Conservation (phyloP, 1,139 yeast genomes). For the Hansenula sp. region DNA sequence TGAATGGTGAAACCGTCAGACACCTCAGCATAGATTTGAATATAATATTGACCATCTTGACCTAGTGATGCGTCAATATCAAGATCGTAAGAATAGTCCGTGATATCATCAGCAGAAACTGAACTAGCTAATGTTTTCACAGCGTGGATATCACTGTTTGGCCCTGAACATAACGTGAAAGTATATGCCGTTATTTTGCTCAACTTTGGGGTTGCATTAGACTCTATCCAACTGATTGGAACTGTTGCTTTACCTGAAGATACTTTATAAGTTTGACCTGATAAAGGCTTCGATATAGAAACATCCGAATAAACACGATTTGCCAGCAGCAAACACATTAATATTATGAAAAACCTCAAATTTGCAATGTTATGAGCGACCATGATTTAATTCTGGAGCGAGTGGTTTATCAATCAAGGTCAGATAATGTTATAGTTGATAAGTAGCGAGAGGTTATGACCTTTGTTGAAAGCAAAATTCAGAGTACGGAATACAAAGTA, state of each 20-base stretch:
- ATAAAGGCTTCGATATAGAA: constrained; percentile 44
- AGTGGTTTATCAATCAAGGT: no score
- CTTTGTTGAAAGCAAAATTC: no score
- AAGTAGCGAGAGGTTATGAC: no score
- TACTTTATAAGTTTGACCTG: constrained; percentile 46
- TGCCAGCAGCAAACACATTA: not conserved
- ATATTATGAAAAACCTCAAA: not conserved
- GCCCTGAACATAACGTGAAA: constrained; percentile 66
- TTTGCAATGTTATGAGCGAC: no score
- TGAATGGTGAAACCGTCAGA: constrained; percentile 53
- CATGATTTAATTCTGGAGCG: no score
- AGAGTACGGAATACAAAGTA: no score
- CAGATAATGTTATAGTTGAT: no score
- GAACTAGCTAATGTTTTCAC: constrained; percentile 29
- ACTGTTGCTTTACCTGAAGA: constrained; percentile 45
- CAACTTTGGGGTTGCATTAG: constrained; percentile 42
- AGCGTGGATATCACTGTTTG: constrained; percentile 43
- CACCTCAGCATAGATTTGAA: constrained; percentile 58
- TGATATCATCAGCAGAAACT: constrained; percentile 25
- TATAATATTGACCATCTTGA: constrained; percentile 60
- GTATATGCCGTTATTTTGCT: constrained; percentile 41
- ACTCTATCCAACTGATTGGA: constrained; percentile 59
- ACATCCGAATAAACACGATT: constrained; percentile 41
- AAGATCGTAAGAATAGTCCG: constrained; percentile 35
- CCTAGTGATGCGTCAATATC: constrained; percentile 39